These are phyloP conservation scores for Aspergillus egyptiacus DNA, from an alignment of 495 filamentous ascomycete species.

Conservation along the genomic window DNA sequence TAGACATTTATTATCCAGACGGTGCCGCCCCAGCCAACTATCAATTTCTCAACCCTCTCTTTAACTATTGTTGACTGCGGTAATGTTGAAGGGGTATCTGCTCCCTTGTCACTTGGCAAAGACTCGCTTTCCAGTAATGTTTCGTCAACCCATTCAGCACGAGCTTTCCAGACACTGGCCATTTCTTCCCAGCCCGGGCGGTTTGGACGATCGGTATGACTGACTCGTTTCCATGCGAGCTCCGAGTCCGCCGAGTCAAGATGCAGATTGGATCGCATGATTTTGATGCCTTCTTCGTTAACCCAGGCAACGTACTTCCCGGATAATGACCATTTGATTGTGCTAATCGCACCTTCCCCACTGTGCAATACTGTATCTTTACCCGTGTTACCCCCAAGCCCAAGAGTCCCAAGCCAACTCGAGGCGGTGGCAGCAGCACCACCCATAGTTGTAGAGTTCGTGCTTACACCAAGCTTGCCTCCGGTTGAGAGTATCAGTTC, in stretches of 20 bases:
- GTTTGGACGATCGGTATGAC: slow-evolving; percentile 79
- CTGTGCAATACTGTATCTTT: slow-evolving; percentile 87
- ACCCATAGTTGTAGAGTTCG: slow-evolving; percentile 72
- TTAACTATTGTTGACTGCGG: slow-evolving; percentile 21
- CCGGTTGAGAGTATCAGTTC: slow-evolving; percentile 85
- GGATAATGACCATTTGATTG: slow-evolving; percentile 86
- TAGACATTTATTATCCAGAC: slow-evolving; percentile 94
- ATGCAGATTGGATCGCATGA: slow-evolving; percentile 86
- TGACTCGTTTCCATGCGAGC: slow-evolving; percentile 91
- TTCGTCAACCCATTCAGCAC: slow-evolving; percentile 88
- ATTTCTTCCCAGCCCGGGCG: slow-evolving; percentile 84
- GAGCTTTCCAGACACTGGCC: slow-evolving; percentile 87
- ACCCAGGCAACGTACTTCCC: slow-evolving; percentile 91
- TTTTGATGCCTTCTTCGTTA: slow-evolving; percentile 93
- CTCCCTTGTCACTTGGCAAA: slow-evolving; percentile 27
- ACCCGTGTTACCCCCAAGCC: slow-evolving; percentile 66
- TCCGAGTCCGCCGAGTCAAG: slow-evolving; percentile 72
- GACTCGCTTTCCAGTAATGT: slow-evolving; percentile 59
- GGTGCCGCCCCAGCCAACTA: slow-evolving; percentile 92
- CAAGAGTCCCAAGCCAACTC: slow-evolving; percentile 87
- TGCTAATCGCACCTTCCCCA: slow-evolving; percentile 84
- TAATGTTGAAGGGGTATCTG: slow-evolving; percentile 20
- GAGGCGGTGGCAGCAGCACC: slow-evolving; percentile 73
- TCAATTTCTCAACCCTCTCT: slow-evolving; percentile 62
- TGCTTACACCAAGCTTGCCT: slow-evolving; percentile 67